A percentile compares a stretch with the other conserved stretches of the same genome.
Evolutionary conservation across 1,139 yeast species (phyloP).

Genomic region (Kurtzmaniella quercitrusa): DNA sequence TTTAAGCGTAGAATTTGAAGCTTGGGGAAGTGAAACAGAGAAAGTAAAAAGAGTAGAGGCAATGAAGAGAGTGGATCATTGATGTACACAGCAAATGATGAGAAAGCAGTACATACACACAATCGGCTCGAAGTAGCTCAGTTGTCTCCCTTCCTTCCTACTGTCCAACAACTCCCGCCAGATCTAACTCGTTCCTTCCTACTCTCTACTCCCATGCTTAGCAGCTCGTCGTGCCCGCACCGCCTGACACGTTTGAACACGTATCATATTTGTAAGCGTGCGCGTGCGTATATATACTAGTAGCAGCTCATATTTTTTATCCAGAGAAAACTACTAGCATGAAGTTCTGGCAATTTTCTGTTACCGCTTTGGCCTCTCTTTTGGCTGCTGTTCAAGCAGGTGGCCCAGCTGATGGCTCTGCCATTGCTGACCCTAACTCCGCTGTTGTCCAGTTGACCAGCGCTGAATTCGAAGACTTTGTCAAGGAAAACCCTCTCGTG

Average conservation of each 20-base stretch:
- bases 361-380: constrained; percentile 34
- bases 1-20: too few relatives aligned
- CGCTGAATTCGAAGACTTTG: constrained; percentile 56
- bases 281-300: neutral
- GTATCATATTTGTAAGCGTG: constrained; percentile 1
- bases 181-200: too few relatives aligned
- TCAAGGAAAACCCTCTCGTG: constrained; percentile 71
- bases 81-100: too few relatives aligned
- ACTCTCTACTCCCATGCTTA: neutral
- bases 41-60: too few relatives aligned
- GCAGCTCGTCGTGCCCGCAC: neutral
- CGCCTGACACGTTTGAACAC: neutral
- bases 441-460: constrained; percentile 79
- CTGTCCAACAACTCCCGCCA: too few relatives aligned
- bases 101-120: too few relatives aligned
- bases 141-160: too few relatives aligned
- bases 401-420: constrained; percentile 51
- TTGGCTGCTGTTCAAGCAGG: constrained; percentile 38
- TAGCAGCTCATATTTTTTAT: neutral
- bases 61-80: too few relatives aligned
- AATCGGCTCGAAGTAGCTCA: too few relatives aligned
- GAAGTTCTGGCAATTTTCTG: constrained; percentile 41
- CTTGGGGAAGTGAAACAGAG: too few relatives aligned
- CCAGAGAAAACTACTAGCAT: constrained; percentile 14
- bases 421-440: constrained; percentile 75